phyloP scores from a whole-genome alignment of 2,329 filamentous ascomycete genomes.

The Claviceps purpurea region DNA sequence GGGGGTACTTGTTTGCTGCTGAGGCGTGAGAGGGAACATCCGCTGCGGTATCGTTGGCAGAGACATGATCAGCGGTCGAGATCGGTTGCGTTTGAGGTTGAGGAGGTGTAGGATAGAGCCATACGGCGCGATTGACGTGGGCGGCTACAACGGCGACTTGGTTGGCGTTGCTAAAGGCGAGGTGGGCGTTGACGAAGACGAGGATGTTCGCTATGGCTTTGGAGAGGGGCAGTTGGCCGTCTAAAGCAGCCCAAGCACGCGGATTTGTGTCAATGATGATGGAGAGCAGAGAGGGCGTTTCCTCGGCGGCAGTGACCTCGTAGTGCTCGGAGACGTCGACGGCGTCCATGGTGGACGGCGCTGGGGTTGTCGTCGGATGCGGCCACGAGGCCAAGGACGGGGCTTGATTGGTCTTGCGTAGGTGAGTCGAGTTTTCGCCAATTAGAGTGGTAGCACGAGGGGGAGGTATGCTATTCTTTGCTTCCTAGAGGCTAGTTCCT shows the following conservation, averaged over 20 bases:
- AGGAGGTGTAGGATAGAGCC: slow-evolving; percentile 62
- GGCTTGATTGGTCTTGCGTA: neutral
- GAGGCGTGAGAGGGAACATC: slow-evolving; percentile 23
- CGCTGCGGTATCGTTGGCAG: slow-evolving; percentile 30
- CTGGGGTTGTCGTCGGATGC: slow-evolving; percentile 10
- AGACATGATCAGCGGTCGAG: slow-evolving; percentile 23
- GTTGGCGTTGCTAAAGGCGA: slow-evolving; percentile 87
- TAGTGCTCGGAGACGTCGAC: slow-evolving; percentile 49
- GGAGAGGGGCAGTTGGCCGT: slow-evolving; percentile 62
- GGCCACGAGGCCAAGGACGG: slow-evolving; percentile 19
- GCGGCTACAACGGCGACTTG: slow-evolving; percentile 85
- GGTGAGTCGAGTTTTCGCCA: neutral
- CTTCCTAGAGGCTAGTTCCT: too few species aligned
- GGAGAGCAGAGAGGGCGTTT: slow-evolving; percentile 69
- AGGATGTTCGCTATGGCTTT: slow-evolving; percentile 78
- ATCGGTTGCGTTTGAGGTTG: slow-evolving; percentile 12
- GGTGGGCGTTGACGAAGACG: slow-evolving; percentile 92
- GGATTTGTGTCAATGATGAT: slow-evolving; percentile 95
- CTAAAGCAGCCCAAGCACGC: slow-evolving; percentile 75
- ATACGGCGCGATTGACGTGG: slow-evolving; percentile 73
- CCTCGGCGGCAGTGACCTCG: slow-evolving; percentile 38
- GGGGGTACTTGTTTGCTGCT: slow-evolving; percentile 82
- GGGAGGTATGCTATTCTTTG: too few species aligned
- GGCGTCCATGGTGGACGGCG: slow-evolving; percentile 31
- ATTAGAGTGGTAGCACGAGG: neutral